Conservation (phyloP, 169 alveolate genomes). For the Cryptosporidium ubiquitum region DNA sequence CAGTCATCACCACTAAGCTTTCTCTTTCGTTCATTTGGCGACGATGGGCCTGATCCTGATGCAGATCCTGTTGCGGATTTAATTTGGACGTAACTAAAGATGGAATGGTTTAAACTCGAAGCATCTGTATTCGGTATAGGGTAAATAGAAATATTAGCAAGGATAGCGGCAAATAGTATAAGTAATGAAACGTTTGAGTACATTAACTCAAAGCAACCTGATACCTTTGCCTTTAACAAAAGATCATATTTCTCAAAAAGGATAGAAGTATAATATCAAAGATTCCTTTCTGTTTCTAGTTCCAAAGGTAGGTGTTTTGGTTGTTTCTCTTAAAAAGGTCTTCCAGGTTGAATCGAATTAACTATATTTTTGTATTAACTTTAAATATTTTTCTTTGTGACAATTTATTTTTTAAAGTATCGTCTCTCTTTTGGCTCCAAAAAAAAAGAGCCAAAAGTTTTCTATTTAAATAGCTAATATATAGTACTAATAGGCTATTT, state of each 20-base stretch:
- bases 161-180: not conserved
- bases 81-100: not conserved
- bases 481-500: not conserved
- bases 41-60: not conserved
- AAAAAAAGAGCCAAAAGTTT: not conserved
- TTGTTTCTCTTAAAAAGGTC: not conserved
- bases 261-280: not conserved
- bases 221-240: constrained; percentile 6
- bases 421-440: constrained; percentile 42
- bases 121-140: not conserved
- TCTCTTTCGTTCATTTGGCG: constrained; percentile 4
- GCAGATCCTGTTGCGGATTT: not conserved
- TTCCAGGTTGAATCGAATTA: not conserved
- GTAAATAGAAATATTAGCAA: constrained; percentile 10
- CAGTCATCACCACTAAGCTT: not conserved
- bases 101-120: not conserved
- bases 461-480: not conserved
- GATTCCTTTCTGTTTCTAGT: not conserved
- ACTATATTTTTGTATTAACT: not conserved
- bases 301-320: not conserved
- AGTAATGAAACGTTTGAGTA: not conserved
- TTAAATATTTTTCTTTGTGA: not conserved
- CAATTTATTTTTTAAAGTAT: not conserved
- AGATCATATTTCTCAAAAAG: not conserved
- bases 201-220: constrained; percentile 17